Base-by-base conservation (phyloP, 164 flowering plant genomes). In the Chimonanthus salicifolius region DNA sequence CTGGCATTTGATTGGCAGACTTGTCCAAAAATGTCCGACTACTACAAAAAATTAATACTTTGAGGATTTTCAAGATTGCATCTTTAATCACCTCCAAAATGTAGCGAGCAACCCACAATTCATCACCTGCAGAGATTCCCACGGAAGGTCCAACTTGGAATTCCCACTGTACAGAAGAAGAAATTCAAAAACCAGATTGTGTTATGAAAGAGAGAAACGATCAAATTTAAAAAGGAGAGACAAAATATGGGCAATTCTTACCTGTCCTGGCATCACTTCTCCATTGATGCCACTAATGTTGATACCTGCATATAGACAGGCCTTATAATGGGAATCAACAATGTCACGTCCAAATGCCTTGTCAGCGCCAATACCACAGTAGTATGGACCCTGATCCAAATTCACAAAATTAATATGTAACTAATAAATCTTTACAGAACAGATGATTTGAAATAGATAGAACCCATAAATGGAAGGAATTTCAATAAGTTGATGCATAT, bases 241-340 rank as follows among this genome's bases (percentile, higher is more conserved):
- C 20, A 68, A 68, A n/a, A n/a, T 8, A 16, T 50, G 64, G 63
- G 47, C 44, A 33, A 33, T 15, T 47, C 20, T 46, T 7, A 76
- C 78, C 74, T 76, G 85, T 10, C 84, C 85, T 9, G 85, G 84
- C 78, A 80, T 80, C 33, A 83, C 85, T 77, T 83, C 85, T 58
- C 79, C 82, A 74, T 81, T 83, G 72, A 83, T 76, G 47, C 85
- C 85, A 58, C 84, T 72, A 15, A 79, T 74, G 69, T 81, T 75
- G 64, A 83, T 81, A 4, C 84, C 85, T 6, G 84, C 85, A 70
- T 81, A 81, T 51, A 83, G 79, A 63, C 85, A 81, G 2, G 85
- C 84, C 68, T 83, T 83, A 74, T 83, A 83, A 54, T 83, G 85
- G n/a, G 85, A 67, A 47, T 83, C 80, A 1, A 83, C 85, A 11